Evolutionary conservation across 75 land plant species (phyloP), one percentile per base, ranked within the genome.

Genomic region (Cupressus sempervirens): DNA sequence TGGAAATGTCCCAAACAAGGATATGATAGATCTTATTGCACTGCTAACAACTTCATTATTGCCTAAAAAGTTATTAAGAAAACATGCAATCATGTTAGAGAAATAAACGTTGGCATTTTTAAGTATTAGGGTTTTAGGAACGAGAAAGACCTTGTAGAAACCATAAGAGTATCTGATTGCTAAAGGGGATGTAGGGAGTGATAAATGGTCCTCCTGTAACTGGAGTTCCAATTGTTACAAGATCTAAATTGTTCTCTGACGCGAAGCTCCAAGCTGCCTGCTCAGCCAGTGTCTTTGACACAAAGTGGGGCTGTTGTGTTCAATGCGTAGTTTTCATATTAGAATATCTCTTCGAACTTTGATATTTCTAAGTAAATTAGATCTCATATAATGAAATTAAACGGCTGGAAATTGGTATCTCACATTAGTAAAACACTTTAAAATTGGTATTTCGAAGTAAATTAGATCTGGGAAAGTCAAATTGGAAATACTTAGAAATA

Each of bases 241-340:
- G 4, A 26, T 62, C 7, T 62, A 62, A 7, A 23, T 75, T 85
- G 50, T 82, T n/a, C 29, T 81, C 80, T 35, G 86, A 56, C 1
- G 88, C 90, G 38, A 84, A 90, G 74, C 84, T 86, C 79, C 48
- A 80, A 16, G 91, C 88, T 52, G 76, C 76, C 23, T 45, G 65
- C 65, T 90, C 91, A 2, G 86, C 86, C 38, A 90, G 50, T 10
- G 88, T 90, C 72, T 90, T 90, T 8, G 88, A 91, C 83, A 90
- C 52, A 34, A 67, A 62, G 68, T 86, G 82, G 26, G 84, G 38
- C 84, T 81, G 43, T 84, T 16, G 32, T 80, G 40, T 13, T 8
- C 7, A 23, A 50, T 14, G 13, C 53, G 12, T 50, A 82, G 26
- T 46, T 62, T 23, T 62, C 9, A 62, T 6, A 62, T 26, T 62